These are phyloP conservation scores for Auriscalpium orientale DNA, from an alignment of 768 basidiomycete genomes.

Conservation along the genomic window DNA sequence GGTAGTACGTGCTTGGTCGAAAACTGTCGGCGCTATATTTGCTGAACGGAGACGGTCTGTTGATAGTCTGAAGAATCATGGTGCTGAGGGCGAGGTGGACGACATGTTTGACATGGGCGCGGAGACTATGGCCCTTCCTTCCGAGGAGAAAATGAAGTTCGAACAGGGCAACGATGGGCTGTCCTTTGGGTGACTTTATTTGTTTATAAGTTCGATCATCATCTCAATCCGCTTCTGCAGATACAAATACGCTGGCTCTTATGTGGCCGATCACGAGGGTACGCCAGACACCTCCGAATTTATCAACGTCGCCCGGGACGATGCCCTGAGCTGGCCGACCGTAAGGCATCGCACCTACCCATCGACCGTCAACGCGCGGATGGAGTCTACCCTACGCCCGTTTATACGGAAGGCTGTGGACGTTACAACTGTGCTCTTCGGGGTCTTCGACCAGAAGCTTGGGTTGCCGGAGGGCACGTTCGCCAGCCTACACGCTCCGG, in stretches of 20 bases:
- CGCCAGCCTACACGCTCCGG: slow-evolving; percentile 19
- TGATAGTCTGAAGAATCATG: slow-evolving; percentile 35
- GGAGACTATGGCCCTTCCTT: slow-evolving; percentile 28
- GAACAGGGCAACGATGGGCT: slow-evolving; percentile 34
- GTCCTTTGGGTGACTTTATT: slow-evolving; percentile 27
- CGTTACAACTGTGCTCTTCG: slow-evolving; percentile 19
- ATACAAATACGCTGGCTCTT: slow-evolving; percentile 24
- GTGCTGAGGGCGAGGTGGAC: slow-evolving; percentile 25
- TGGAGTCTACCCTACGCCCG: slow-evolving; percentile 11
- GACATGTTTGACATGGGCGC: slow-evolving; percentile 34
- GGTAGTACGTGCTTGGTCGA: slow-evolving; percentile 34
- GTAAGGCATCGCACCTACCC: slow-evolving; percentile 23
- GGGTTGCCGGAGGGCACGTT: slow-evolving; percentile 18
- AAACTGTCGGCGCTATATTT: too few relatives aligned
- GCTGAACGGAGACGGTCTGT: too few relatives aligned
- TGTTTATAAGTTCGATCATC: too few relatives aligned
- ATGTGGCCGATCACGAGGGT: slow-evolving; percentile 24
- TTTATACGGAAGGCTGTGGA: slow-evolving; percentile 19
- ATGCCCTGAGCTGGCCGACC: slow-evolving; percentile 22
- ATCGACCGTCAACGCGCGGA: slow-evolving; percentile 14
- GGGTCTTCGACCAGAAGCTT: slow-evolving; percentile 17
- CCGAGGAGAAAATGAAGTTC: slow-evolving; percentile 33
- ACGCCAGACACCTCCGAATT: slow-evolving; percentile 24
- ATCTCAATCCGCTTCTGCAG: background rate
- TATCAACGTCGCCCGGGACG: slow-evolving; percentile 28